Evolutionary conservation across 179 eudicot species (phyloP), one percentile per base, ranked within the genome.

Genomic region (Drosera spatulata): DNA sequence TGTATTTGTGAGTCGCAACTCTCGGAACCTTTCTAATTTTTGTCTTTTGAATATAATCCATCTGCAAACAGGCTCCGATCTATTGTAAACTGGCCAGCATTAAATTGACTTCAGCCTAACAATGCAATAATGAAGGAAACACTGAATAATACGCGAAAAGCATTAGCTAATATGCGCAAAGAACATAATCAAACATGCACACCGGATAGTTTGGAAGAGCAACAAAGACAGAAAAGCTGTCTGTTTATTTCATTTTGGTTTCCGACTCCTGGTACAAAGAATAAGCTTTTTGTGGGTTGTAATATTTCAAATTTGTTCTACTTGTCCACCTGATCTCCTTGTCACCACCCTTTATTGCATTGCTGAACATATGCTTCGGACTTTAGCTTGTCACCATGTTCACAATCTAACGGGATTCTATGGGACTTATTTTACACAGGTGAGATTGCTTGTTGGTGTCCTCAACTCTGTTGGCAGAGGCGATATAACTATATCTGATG

Each of bases 391-490:
- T 7, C 5, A 4, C 13, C 2, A n/a, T 50, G 4, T 4, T 50
- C 33, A 6, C 1, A 45, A 45, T 45, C 49, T 45, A 10, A 6
- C 49, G 10, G 49, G 10, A 22, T 46, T 50, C n/a, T 7, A 15
- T 50, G 53, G 11, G 11, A 7, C 11, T 50, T 50, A 47, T 15
- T 4, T 58, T 62, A 57, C 54, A 14, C 88, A 91, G 96, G 98
- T 91, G 56, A 80, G 98, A 69, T 72, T 91, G 78, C 86, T 91
- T 5, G 89, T 91, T 64, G 98, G 96, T 51, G 86, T 77, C 68
- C 83, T 91, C 41, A 91, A 91, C 75, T 69, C 79, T 57, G 98
- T 80, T 66, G 98, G 98, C 77, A 78, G 86, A 5, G 96, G 98
- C 62, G 86, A 85, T 55, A 48, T 88, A 33, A 71, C 91, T 5